These are phyloP conservation scores for Diaporthe sp. DNA, from an alignment of 2,329 filamentous ascomycete genomes.

Conservation along the genomic window DNA sequence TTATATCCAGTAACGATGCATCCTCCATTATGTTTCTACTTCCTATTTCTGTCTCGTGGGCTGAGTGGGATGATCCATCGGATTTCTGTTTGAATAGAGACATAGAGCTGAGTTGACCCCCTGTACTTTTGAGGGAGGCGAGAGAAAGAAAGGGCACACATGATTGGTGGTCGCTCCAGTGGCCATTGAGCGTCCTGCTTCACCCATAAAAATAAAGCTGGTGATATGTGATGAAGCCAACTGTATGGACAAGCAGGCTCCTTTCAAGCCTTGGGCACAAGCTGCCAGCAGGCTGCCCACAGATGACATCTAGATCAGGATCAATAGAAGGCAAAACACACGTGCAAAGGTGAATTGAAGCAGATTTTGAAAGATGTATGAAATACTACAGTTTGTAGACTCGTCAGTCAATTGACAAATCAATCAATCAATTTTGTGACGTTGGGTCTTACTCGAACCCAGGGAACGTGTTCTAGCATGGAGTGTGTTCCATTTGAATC, in stretches of 20 bases:
- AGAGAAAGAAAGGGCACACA: neutral
- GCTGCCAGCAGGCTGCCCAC: too few relatives aligned
- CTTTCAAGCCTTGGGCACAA: too few relatives aligned
- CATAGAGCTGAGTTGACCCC: neutral
- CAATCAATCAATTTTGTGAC: too few relatives aligned
- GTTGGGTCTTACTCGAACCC: neutral
- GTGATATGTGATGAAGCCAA: conserved; percentile 8
- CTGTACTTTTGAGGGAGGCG: neutral
- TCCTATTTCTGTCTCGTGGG: neutral
- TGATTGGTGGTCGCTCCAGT: neutral
- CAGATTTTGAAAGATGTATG: too few relatives aligned
- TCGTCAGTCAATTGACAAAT: too few relatives aligned
- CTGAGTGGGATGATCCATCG: neutral
- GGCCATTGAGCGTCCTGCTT: neutral
- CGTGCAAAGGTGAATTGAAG: too few relatives aligned
- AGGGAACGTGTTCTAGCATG: neutral
- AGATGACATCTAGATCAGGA: too few relatives aligned
- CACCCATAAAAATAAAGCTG: neutral
- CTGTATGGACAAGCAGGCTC: neutral
- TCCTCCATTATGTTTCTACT: neutral
- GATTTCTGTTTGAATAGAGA: neutral
- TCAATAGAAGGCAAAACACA: too few relatives aligned
- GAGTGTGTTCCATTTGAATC: neutral
- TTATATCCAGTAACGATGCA: neutral
- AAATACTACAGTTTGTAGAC: too few relatives aligned